Base-by-base conservation (phyloP, 257 asterid species). In the Solanum chmielewskii region DNA sequence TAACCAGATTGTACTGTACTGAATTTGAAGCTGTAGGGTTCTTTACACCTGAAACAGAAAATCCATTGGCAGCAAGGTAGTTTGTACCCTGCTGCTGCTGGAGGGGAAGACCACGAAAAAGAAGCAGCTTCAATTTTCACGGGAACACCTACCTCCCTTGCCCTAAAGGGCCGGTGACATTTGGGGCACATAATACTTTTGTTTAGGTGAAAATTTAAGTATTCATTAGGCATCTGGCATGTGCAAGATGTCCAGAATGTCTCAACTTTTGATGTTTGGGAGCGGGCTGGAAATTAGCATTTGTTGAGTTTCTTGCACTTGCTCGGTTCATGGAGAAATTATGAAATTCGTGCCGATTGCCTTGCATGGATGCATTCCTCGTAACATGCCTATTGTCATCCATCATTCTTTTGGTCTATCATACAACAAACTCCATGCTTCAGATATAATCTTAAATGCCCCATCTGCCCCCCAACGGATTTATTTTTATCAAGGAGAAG, bases 111-210 rank as follows among this genome's bases (percentile, higher is more conserved):
- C 62, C 89, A 3, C 10, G 85, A 86, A 42, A 31, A 25, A 3
- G 83, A 64, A 44, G 91, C 27, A 44, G 42, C 81, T 20, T 44
- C 29, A 42, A 12, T 41, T 15, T 66, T 90, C 59, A 47, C 80
- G 23, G 70, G 96, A 83, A 89, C 84, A 25, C 91, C 91, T 20
- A 86, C 85, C 90, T 87, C 66, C 25, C 25, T 20, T 56, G 25
- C 25, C 66, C 66, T 56, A 56, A 56, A 56, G 66, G 66, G 12
- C 25, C 25, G 11, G 12, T 56, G 66, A 56, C 66, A 56, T 56
- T 20, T 56, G 66, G 3, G 25, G 66, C 66, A 56, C 66, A 56
- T 56, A 56, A 56, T 56, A 56, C 66, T 56, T 56, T 20, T 20
- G 66, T 56, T 20, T 56, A 20, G 66, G 66, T 56, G 66, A 56